Evolutionary conservation across 2,329 filamentous ascomycete genomes (phyloP), one percentile per base, ranked within the genome.

Genomic region (Exophiala aquamarina): DNA sequence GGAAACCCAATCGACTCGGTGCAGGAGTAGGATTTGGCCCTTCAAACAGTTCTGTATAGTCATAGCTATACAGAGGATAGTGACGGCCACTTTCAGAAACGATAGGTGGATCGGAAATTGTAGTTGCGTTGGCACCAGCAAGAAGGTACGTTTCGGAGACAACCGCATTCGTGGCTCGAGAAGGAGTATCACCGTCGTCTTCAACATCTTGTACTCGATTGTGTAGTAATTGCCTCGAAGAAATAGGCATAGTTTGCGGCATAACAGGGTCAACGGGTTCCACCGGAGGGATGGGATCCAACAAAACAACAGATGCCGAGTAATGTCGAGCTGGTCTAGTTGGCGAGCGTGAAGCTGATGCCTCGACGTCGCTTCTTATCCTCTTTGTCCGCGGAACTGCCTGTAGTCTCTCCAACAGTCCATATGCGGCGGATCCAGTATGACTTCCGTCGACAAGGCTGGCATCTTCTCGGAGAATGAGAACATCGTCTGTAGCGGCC

Each of bases 381-480:
- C 34, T 33, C 17, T 38, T 42, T 3, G 41, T 46, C 9, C 47
- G 52, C 33, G 55, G 56, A 29, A 54, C 32, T 11, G 47, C 47
- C 47, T 59, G 58, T 20, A 59, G 28, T 34, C 58, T 64, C 23
- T 70, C 69, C 3, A 70, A 47, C 39, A 70, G 64, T 1, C 67
- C 62, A 47, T 70, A 66, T 29, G 65, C 65, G 4, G 65, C 61
- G 18, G 65, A 67, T 1, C 63, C 60, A 23, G 64, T 60, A 15
- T 64, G 57, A 19, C 62, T 64, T 10, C 63, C 64, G 20, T 70
- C 67, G 21, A 65, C 42, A 2, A 66, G 51, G 47, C 63, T 67
- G n/a, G 62, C 62, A 28, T 71, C 68, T 34, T 70, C 68, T 31
- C 67, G 61, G 18, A 69, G 56, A 11, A 70, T 63, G 18, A 66